Base-by-base conservation (phyloP, 2,329 filamentous ascomycete species). In the Monilinia polystroma region DNA sequence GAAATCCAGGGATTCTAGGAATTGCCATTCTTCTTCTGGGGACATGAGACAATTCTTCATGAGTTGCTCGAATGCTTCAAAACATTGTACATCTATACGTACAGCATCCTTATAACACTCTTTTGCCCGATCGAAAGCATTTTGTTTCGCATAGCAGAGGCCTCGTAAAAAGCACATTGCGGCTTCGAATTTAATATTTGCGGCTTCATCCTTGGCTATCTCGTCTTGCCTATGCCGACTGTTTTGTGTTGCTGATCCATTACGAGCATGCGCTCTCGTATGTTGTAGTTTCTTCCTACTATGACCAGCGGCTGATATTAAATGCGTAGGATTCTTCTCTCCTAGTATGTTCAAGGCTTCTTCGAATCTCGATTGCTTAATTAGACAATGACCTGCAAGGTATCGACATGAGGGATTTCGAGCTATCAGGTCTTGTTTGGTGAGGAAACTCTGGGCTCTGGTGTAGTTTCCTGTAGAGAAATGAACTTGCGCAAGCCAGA, bases 61-160 rank as follows among this genome's bases (percentile, higher is more conserved):
- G 66, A 99, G 85, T 80, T 98, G 93, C 74, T 97, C 93, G 76
- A 99, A 98, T 0, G 95, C 95, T 79, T 99, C 95, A 76, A 97
- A 98, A 79, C 95, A 99, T 78, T 97, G 93, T 4, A 98, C 93
- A 76, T 99, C 95, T 75, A 99, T 97, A 69, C 91, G 88, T 56
- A 98, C 93, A 2, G 95, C 95, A 74, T 96, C 92, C 80, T 97
- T 98, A 83, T 98, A 99, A 80, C 95, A 98, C 74, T 98, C 93
- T 78, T 97, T 97, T 63, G 95, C 95, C 45, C 93, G 89, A 77
- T 99, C 95, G 74, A 98, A 98, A 35, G 94, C 91, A 78, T 98
- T 99, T 77, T 97, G 92, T 79, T 97, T 97, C 8, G 95, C 93
- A 77, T 93, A 97, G 82, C 96, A 98, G 60, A 97, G 85, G 6